Evolutionary conservation across 2,329 filamentous ascomycete genomes (phyloP).

Genomic region (Penicillium sp.): DNA sequence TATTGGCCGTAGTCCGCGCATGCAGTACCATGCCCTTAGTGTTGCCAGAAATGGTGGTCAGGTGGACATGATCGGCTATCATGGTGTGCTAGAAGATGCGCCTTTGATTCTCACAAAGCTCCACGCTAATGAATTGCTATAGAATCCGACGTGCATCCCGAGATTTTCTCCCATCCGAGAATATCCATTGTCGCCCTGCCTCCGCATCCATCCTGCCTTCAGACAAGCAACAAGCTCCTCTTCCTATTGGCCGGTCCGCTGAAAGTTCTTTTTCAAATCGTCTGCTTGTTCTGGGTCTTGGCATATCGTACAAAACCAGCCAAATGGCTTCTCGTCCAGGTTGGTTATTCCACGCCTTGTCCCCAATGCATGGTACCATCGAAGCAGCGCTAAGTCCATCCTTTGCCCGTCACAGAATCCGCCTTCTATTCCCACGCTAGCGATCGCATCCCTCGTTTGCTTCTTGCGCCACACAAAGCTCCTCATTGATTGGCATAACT

Average conservation of each 20-base stretch:
- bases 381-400: too few relatives aligned
- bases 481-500: slow-evolving; percentile 97
- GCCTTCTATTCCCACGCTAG: slow-evolving; percentile 83
- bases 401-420: too few relatives aligned
- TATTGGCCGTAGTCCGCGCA: slow-evolving; percentile 88
- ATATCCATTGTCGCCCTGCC: slow-evolving; percentile 65
- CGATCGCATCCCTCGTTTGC: slow-evolving; percentile 65
- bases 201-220: slow-evolving; percentile 57
- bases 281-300: slow-evolving; percentile 62
- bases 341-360: too few relatives aligned
- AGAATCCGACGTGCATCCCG: slow-evolving; percentile 76
- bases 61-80: slow-evolving; percentile 81
- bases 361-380: slow-evolving; percentile 16
- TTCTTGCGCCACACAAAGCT: slow-evolving; percentile 69
- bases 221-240: slow-evolving; percentile 58
- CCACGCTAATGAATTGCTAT: too few relatives aligned
- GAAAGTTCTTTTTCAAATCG: slow-evolving; percentile 81
- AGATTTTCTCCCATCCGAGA: slow-evolving; percentile 58
- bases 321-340: slow-evolving; percentile 77
- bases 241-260: slow-evolving; percentile 71
- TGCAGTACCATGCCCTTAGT: slow-evolving; percentile 96
- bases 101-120: too few relatives aligned
- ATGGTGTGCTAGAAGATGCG: too few relatives aligned
- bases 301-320: slow-evolving; percentile 65
- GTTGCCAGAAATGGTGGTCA: slow-evolving; percentile 70